Percentiles rank a stretch among this genome's conserved stretches.
Evolutionary conservation across 305 asterid species (phyloP).

Genomic region (Fraxinus velutina): DNA sequence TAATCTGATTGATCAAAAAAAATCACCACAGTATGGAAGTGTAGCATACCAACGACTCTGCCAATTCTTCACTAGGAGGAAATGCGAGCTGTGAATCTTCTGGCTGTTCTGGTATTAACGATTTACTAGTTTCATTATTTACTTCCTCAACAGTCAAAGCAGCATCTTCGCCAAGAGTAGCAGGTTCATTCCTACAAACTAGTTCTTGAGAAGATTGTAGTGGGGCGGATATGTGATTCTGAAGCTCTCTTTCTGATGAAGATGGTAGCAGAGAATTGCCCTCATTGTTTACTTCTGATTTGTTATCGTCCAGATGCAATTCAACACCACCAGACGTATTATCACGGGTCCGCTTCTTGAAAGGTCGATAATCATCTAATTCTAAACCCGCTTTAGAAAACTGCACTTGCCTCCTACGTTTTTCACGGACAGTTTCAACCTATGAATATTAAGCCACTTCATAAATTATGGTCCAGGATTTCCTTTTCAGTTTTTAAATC

Average conservation of each 20-base stretch:
- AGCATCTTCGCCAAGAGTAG: constrained; percentile 26
- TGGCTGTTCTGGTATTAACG: constrained; percentile 27
- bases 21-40: not conserved
- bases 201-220: constrained; percentile 30
- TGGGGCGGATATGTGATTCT: constrained; percentile 10
- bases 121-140: constrained; percentile 26
- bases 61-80: constrained; percentile 25
- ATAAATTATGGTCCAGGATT: constrained; percentile 3
- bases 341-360: constrained; percentile 39
- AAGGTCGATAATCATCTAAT: constrained; percentile 36
- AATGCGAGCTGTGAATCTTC: constrained; percentile 21
- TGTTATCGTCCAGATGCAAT: constrained; percentile 23
- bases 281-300: constrained; percentile 21
- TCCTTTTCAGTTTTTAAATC: not conserved
- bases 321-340: constrained; percentile 29
- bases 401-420: constrained; percentile 71
- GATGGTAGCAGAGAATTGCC: constrained; percentile 23
- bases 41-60: constrained; percentile 36
- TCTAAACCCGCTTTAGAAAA: constrained; percentile 65
- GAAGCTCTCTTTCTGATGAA: constrained; percentile 18
- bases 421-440: constrained; percentile 84
- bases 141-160: constrained; percentile 27
- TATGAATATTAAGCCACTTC: constrained; percentile 22
- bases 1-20: not conserved
- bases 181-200: constrained; percentile 17